A percentile compares a stretch with the other conserved stretches of the same genome.
Evolutionary conservation across 768 basidiomycete species (phyloP).

Genomic region (Podaxis sp.): DNA sequence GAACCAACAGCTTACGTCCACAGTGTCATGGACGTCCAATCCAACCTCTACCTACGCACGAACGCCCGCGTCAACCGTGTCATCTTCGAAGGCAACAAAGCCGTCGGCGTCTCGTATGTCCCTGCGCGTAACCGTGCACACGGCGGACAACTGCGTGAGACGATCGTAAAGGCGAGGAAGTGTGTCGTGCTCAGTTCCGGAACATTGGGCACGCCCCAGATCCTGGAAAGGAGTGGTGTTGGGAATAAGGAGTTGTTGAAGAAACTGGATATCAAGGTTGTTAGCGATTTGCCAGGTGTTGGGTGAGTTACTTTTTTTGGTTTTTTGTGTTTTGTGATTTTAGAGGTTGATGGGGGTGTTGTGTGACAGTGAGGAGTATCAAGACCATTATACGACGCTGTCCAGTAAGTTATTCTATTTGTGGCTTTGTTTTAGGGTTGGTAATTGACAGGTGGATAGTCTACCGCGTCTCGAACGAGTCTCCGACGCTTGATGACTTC

Average conservation of each 20-base stretch:
- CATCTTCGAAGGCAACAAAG: constrained; percentile 68
- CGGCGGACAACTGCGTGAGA: constrained; percentile 48
- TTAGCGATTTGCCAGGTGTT: constrained; percentile 68
- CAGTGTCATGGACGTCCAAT: constrained; percentile 66
- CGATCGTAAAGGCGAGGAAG: constrained; percentile 63
- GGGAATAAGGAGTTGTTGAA: constrained; percentile 50
- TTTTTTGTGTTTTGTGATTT: too few relatives aligned
- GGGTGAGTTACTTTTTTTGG: too few relatives aligned
- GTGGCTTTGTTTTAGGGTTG: background rate
- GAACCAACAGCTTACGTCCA: constrained; percentile 53
- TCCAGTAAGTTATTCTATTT: constrained; percentile 35
- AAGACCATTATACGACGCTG: constrained; percentile 71
- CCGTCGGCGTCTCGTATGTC: constrained; percentile 69
- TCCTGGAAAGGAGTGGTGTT: constrained; percentile 70
- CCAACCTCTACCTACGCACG: constrained; percentile 60
- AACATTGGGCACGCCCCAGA: constrained; percentile 69
- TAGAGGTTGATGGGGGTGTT: background rate
- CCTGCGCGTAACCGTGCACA: constrained; percentile 56
- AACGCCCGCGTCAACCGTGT: constrained; percentile 67
- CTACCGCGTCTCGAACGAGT: constrained; percentile 65
- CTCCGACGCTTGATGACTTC: constrained; percentile 62
- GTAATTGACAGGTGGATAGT: constrained; percentile 29
- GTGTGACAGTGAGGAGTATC: constrained; percentile 56
- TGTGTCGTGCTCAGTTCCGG: constrained; percentile 62
- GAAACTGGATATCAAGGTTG: constrained; percentile 54